Base-by-base conservation (phyloP, 352 stramenopile genomes). In the Phytophthora quininea region DNA sequence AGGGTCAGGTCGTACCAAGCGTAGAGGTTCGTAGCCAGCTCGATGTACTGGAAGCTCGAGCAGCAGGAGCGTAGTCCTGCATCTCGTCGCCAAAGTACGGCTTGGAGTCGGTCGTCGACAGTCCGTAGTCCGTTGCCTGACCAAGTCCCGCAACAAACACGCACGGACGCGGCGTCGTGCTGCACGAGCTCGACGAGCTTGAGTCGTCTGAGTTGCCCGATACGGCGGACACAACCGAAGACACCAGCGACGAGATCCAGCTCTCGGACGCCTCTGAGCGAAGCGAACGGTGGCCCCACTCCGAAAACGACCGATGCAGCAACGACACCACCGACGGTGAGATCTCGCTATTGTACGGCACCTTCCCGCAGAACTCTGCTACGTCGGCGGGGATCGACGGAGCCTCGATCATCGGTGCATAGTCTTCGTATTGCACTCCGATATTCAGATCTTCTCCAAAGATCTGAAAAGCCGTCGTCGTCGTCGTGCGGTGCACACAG, bases 111-210 rank as follows among this genome's bases (percentile, higher is more conserved):
- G 66, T 56, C 29, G 31, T 57, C 11, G 53, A 54, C 24, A 87
- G 27, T 1, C 66, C 74, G 31, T 58, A 54, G n/a, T 84, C 68
- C 10, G 52, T 58, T 5, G 65, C 62, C 49, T 66, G 30, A 24
- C 72, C 78, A 5, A 86, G 46, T 8, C 79, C 81, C 32, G 78
- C 72, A 32, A 90, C 69, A 47, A 90, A 88, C 9, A 90, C 43
- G 29, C 79, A 90, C 53, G 76, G 64, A 27, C 72, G 66, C n/a
- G 43, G 52, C 30, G 55, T 72, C 8, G 58, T 62, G 43, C 68
- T 74, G 69, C 79, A 88, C 6, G 55, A 52, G 43, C 69, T 63
- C 12, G 43, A 58, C 31, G 47, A 85, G 12, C 60, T 57, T 10
- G 47, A 55, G n/a, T 37, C 31, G 24, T 61, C 43, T 1, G 33